phyloP scores from a whole-genome alignment of 2,329 filamentous ascomycete genomes.

The Colletotrichum filicis region DNA sequence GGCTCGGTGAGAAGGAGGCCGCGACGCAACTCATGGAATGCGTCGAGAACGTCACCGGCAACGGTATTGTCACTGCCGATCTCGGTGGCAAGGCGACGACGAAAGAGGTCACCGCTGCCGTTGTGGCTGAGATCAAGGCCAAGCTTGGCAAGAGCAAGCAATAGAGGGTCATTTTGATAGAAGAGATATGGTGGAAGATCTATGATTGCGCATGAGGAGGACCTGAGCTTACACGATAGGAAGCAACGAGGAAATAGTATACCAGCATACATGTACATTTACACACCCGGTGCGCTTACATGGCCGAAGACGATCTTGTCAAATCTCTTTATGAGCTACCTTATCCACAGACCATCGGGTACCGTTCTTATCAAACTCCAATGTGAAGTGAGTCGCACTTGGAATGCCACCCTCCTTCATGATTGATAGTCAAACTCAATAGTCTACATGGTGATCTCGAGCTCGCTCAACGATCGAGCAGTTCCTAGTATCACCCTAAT shows the following conservation, averaged over 20 bases:
- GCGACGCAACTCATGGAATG: slow-evolving; percentile 57
- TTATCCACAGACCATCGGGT: too few relatives aligned
- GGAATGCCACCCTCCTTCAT: too few relatives aligned
- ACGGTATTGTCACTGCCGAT: slow-evolving; percentile 61
- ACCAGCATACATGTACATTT: background rate
- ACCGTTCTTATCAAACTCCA: too few relatives aligned
- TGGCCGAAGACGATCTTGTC: background rate
- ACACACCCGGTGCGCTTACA: background rate
- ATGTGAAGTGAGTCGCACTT: too few relatives aligned
- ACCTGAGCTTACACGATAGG: background rate
- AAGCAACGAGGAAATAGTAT: background rate
- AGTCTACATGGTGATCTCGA: too few relatives aligned
- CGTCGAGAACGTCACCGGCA: slow-evolving; percentile 61
- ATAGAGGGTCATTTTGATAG: background rate
- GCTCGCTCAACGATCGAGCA: too few relatives aligned
- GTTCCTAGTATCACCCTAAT: too few relatives aligned
- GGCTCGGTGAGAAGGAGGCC: slow-evolving; percentile 62
- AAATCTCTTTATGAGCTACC: too few relatives aligned
- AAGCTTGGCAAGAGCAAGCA: slow-evolving; percentile 17
- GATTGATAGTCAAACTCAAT: too few relatives aligned
- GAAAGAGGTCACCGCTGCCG: slow-evolving; percentile 32
- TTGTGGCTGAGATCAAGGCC: slow-evolving; percentile 29
- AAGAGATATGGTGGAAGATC: background rate
- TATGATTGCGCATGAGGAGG: background rate
- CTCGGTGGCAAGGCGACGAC: slow-evolving; percentile 53